phyloP scores from a whole-genome alignment of 495 filamentous ascomycete genomes.

The Penicillium roqueforti region DNA sequence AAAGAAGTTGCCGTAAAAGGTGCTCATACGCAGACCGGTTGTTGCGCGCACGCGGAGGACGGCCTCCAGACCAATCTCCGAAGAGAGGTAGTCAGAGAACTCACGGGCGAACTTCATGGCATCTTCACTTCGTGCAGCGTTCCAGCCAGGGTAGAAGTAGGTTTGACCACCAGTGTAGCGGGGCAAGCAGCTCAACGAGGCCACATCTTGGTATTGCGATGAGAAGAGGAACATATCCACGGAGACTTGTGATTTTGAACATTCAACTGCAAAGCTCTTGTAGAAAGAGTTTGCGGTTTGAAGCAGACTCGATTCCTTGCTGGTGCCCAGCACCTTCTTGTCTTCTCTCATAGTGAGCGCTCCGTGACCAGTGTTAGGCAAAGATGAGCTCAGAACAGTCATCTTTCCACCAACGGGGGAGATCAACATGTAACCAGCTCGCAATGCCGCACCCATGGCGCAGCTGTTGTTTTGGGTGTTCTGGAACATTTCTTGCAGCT shows the following conservation, averaged over 20 bases:
- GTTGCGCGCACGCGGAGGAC: constrained; percentile 94
- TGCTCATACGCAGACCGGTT: constrained; percentile 91
- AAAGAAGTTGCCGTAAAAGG: constrained; percentile 99
- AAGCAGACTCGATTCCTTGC: constrained; percentile 79
- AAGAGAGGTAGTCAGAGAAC: constrained; percentile 92
- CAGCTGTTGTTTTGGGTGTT: constrained; percentile 81
- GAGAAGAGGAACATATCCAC: constrained; percentile 99
- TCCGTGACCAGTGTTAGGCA: constrained; percentile 88
- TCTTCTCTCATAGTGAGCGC: constrained; percentile 93
- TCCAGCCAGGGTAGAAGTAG: constrained; percentile 98
- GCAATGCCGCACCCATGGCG: constrained; percentile 88
- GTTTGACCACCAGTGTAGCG: constrained; percentile 97
- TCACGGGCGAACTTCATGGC: constrained; percentile 96
- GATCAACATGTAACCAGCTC: constrained; percentile 93
- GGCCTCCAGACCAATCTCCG: constrained; percentile 93
- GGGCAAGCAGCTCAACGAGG: constrained; percentile 88
- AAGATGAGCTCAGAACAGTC: constrained; percentile 77
- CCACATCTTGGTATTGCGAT: constrained; percentile 94
- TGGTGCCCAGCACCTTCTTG: constrained; percentile 92
- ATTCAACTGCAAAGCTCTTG: constrained; percentile 98
- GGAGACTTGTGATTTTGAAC: constrained; percentile 96
- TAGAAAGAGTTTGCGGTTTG: constrained; percentile 95
- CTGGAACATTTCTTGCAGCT: constrained; percentile 95
- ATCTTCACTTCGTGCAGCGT: constrained; percentile 85
- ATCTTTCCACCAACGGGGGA: constrained; percentile 92